Evolutionary conservation across 495 filamentous ascomycete species (phyloP), one percentile per base, ranked within the genome.

Genomic region (Amniculicola lignicola): DNA sequence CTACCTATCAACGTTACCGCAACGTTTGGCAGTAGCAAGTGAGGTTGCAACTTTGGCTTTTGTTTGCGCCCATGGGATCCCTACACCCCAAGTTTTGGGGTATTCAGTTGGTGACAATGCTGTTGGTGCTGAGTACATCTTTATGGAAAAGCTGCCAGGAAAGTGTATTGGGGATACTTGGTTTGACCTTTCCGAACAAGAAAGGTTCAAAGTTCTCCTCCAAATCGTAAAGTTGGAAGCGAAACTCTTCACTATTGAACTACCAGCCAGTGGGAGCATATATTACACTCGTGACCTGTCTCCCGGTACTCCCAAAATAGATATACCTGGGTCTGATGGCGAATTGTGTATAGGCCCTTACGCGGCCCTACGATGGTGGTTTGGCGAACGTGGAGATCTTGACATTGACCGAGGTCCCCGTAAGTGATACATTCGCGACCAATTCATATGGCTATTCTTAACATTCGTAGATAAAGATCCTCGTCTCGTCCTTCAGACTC

Each of bases 31-130:
- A 33, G 74, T 68, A 15, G 73, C 71, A 9, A 76, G 73, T 57
- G 74, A 77, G 57, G 73, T 75, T n/a, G 75, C 75, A 16, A 76
- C 74, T 6, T 69, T 76, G 55, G 51, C 61, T 37, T 69, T 72
- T 72, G 65, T 73, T 41, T n/a, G 21, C 59, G 36, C 70, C 18
- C 63, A 72, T 25, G 61, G 66, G 56, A 46, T 73, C 1, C 73
- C 71, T 14, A 62, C 61, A 23, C 61, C 61, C 37, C 41, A 41
- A 18, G 41, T 64, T 28, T 53, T 48, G 22, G 58, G 46, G 11
- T 61, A 52, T 29, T 43, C 52, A 15, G 46, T 36, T 4, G 23
- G 40, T 15, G 38, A 45, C 27, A 61, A 61, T 52, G 29, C 57
- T 16, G 47, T 51, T 18, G 61, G 57, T 11, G 19, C 57, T 2